Evolutionary conservation across 2,329 filamentous ascomycete genomes (phyloP), one percentile per base, ranked within the genome.

Genomic region (Teratosphaeria pseudoeucalypti): DNA sequence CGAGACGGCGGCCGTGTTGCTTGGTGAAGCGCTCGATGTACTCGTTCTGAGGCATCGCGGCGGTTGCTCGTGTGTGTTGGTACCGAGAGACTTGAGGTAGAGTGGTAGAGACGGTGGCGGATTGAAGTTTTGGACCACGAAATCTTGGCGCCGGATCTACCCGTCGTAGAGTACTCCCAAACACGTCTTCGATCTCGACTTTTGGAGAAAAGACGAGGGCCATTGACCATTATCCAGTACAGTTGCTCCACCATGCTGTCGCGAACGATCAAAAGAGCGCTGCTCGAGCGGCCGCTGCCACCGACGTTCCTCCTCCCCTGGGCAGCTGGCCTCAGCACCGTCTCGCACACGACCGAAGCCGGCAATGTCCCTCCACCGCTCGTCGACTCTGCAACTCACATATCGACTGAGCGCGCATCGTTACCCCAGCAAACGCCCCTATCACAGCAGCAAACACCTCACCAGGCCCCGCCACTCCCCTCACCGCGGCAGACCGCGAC

Each of bases 1-100:
- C 90, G 66, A 89, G 83, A 61, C 85, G 69, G 56, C 68, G 70
- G 61, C 78, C 78, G 65, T 78, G 77, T 69, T 75, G 77, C 72
- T 89, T 89, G 68, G 82, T 80, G 80, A 85, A 91, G 76, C 88
- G 82, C 76, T 94, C 90, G 78, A 80, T 80, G 63, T 81, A 88
- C 77, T 89, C 88, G 76, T 91, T 91, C 80, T 92, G 87, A 82
- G 88, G 88, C 87, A 88, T 78, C 59, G 60, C 66, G 71, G 62
- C 63, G 64, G 55, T 7, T 56, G 5, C 29, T 32, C 7, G 11
- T 39, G 39, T 14, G 27, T 6, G 11, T 43, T 6, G 2, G 37
- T 43, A 61, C 19, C 9, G 37, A 12, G n/a, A 19, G 55, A 16
- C 5, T 10, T 3, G 6, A 27, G 14, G 54, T 4, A 39, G 52